Evolutionary conservation across 805 yeast genomes (phyloP).

Genomic region (Yarrowia sp.): DNA sequence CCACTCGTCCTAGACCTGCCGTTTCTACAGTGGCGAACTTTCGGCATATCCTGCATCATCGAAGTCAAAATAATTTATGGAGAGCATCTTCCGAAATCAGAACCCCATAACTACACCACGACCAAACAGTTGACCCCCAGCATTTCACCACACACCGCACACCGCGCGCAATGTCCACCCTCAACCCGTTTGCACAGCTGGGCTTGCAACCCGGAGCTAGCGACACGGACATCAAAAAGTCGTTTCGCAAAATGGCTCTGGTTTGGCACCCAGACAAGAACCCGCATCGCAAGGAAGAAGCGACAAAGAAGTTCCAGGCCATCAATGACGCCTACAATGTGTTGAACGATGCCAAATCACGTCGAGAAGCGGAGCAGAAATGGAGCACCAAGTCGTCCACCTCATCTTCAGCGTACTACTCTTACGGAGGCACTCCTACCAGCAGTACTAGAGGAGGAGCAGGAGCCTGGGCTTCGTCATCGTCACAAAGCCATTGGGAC

Average conservation of each 20-base stretch:
- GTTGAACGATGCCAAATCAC: conserved; percentile 10
- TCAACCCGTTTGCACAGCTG: conserved; percentile 52
- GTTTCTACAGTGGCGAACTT: conserved; percentile 17
- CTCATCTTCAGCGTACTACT: background rate
- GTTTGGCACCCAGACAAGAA: conserved; percentile 84
- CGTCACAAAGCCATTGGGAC: background rate
- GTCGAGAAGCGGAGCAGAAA: conserved; percentile 24
- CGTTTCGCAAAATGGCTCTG: conserved; percentile 76
- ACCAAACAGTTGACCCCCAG: background rate
- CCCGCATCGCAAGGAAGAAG: conserved; percentile 60
- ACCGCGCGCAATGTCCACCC: conserved; percentile 17
- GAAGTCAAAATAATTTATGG: conserved; percentile 5
- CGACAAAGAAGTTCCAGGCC: conserved; percentile 94
- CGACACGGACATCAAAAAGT: conserved; percentile 68
- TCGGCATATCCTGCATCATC: conserved; percentile 12
- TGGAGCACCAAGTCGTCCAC: conserved; percentile 4
- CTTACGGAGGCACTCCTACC: conserved; percentile 15
- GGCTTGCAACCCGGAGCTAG: conserved; percentile 59
- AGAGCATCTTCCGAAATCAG: background rate
- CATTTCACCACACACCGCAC: background rate
- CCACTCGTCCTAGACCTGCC: background rate
- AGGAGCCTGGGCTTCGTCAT: background rate
- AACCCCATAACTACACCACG: background rate
- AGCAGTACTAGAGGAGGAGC: background rate
- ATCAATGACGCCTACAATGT: conserved; percentile 72